Base-by-base conservation (phyloP, 306 rosid species). In the Prinsepia uniflora region DNA sequence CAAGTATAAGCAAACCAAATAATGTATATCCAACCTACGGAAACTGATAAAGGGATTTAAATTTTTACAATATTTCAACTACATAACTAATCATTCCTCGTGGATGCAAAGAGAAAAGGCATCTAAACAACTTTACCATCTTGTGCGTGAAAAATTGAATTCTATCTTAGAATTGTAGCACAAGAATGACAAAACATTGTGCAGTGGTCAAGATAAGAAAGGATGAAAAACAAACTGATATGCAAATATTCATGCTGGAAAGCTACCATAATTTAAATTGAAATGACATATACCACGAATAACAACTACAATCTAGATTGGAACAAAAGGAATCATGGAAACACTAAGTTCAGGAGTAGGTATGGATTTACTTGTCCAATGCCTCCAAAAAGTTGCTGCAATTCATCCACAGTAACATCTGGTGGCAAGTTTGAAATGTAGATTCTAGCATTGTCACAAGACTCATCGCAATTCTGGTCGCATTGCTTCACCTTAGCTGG, bases 401-500 rank as follows among this genome's bases (percentile, higher is more conserved):
- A 80, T 85, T 95, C 99, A 5, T 95, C 99, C 65, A 20, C 75
- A 2, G 96, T 89, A 82, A 95, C 96, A 80, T 95, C 99, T 2
- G 91, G 91, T 4, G 99, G 99, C 78, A 95, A 81, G 77, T 91
- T 95, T 45, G 99, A 95, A 18, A 95, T 87, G 85, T 95, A 95
- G 81, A 95, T 95, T 91, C 99, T 89, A 83, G 97, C 62, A 77
- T 95, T 95, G 85, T 91, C 97, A 81, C 99, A 95, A 7, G 89
- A 44, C 64, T 95, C 99, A 15, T 65, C 92, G 80, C 99, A 95
- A 76, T 84, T 86, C 39, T 81, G 88, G 60, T 95, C 99, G 13
- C 99, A 95, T 86, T 95, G 99, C 90, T 86, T 95, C 85, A 95
- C 91, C 43, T 83, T 80, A 68, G 91, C 83, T 2, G 90, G 72